Base-by-base conservation (phyloP, 768 basidiomycete genomes). In the Fistulinella prunicolor region DNA sequence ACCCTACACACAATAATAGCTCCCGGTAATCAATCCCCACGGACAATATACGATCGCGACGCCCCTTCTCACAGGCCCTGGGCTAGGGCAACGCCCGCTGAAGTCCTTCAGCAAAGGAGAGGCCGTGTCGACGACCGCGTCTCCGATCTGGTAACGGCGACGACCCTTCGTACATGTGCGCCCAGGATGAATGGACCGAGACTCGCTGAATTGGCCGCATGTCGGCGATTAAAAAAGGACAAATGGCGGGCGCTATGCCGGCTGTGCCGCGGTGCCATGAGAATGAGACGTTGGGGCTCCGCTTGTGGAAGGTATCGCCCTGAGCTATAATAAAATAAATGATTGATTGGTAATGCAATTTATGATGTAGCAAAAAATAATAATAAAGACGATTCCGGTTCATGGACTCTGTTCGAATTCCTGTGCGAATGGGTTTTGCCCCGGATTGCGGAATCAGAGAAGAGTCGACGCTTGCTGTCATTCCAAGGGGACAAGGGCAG, bases 191-290 rank as follows among this genome's bases (percentile, higher is more conserved):
- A 17, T 36, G 35, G 35, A 36, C 9, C 30, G 16, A 47, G 23
- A 36, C 42, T 60, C 64, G 62, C 55, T 58, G 66, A 30, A 55
- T 54, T 48, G 49, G 49, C 40, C 49, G 47, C 39, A 46, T 28
- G 51, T 66, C 65, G 64, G 60, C 65, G 64, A 65, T 60, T 66
- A 38, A 67, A 66, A n/a, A 57, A 48, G 49, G 57, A 16, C 28
- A 49, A 43, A 42, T 42, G 48, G 38, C 44, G 43, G 49, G 43
- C 30, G 38, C 49, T 38, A 14, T 58, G 57, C 63, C 59, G 60
- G 54, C 54, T 63, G 56, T 62, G 65, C 65, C 66, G 65, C 52
- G 55, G 51, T 21, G 52, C 47, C 49, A 54, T 56, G 62, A 50
- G 49, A 56, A 56, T 26, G 37, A 23, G 16, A n/a, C n/a, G 34